Base-by-base conservation (phyloP, 352 stramenopile species). In the Peronospora destructor region DNA sequence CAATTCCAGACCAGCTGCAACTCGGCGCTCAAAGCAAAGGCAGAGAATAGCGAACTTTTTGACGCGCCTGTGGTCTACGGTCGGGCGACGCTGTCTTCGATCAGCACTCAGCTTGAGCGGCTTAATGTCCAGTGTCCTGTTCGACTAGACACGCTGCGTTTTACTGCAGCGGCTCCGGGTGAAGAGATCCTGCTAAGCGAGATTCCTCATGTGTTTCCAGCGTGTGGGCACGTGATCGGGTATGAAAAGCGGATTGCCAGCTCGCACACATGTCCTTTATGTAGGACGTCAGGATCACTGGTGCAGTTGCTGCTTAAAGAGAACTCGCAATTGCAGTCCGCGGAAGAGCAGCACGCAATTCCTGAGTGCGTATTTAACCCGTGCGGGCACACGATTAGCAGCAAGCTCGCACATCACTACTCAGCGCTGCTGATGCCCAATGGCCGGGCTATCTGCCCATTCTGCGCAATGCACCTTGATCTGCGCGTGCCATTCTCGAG, bases 321-420 rank as follows among this genome's bases (percentile, higher is more conserved):
- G 30, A 88, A 89, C 35, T 85, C 76, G 21, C 73, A 86, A 54
- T 53, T 91, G 12, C 61, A 85, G 36, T 74, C 73, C 2, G 61
- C 55, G 0, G 72, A 73, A 6, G 80, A 87, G 40, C 80, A 74
- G 13, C 65, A 72, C 13, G 56, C 59, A 2, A 73, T 87, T 39
- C 80, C 80, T 16, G 80, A 88, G 60, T 88, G 73, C 38, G 80
- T 91, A 1, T 72, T 91, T 19, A 91, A 91, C 57, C 80, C 80
- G 17, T 91, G 80, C 46, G 80, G 80, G n/a, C 80, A 91, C 40
- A 72, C 78, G 7, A 87, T 87, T 53, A 87, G 75, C 42, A 60
- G 45, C 37, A 79, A 76, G 21, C 65, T 88, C 14, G 80, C 80
- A n/a, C 56, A 49, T 1, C 64, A 85, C 34, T 88, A 86, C 45